Evolutionary conservation across 306 rosid genomes (phyloP).

Genomic region (Luffa aegyptiaca): DNA sequence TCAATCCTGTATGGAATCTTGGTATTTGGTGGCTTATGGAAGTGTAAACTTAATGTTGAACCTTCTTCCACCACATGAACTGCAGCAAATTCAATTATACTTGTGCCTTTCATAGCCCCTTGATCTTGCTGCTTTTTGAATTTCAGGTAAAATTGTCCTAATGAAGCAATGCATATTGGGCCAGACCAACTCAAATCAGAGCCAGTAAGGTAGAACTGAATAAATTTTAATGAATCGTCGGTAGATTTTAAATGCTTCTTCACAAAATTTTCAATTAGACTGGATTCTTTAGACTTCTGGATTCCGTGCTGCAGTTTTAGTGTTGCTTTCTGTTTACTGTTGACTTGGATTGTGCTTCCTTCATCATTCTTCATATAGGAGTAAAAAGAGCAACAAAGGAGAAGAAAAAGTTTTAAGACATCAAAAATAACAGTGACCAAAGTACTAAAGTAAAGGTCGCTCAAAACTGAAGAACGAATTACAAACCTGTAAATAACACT

Average conservation of each 20-base stretch:
- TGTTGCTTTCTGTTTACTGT: conserved; percentile 47
- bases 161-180: conserved; percentile 85
- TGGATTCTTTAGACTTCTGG: conserved; percentile 44
- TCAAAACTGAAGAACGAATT: conserved; percentile 6
- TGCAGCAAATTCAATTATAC: conserved; percentile 47
- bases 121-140: conserved; percentile 46
- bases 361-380: conserved; percentile 47
- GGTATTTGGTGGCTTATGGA: conserved; percentile 67
- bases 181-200: conserved; percentile 85
- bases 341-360: conserved; percentile 39
- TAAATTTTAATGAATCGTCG: conserved; percentile 44
- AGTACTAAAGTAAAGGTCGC: conserved; percentile 1
- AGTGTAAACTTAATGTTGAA: conserved; percentile 63
- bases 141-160: conserved; percentile 86
- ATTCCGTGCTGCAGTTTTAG: conserved; percentile 53
- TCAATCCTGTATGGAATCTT: conserved; percentile 84
- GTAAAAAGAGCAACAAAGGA: neutral
- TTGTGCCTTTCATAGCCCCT: conserved; percentile 24
- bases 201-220: conserved; percentile 48
- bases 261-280: conserved; percentile 62
- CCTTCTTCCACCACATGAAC: conserved; percentile 90
- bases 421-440: neutral
- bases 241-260: conserved; percentile 53
- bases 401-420: neutral
- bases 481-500: conserved; percentile 73